Conservation (phyloP, 805 yeast species). For the Pichia deserticola region DNA sequence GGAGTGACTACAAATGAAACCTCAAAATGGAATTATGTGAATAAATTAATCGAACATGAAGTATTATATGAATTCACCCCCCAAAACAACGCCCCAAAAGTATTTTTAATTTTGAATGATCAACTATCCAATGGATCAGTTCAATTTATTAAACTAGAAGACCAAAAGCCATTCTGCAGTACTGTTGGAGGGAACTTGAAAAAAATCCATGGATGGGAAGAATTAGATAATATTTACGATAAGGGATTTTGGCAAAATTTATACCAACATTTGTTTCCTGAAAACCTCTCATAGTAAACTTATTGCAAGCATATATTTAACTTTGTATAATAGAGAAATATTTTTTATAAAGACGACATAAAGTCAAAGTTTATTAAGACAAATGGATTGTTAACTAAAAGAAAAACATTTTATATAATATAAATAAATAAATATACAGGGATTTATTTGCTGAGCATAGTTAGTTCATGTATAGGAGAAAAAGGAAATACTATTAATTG, state of each 20-base stretch:
- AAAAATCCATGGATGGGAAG: slow-evolving; percentile 20
- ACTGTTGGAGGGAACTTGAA: slow-evolving; percentile 1
- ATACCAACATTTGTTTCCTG: slow-evolving; percentile 27
- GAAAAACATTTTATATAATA: not conserved
- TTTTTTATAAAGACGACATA: not conserved
- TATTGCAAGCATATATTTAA: no score
- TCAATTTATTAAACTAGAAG: slow-evolving; percentile 7
- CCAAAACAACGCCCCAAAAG: not conserved
- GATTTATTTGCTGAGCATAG: not conserved
- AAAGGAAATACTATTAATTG: not conserved
- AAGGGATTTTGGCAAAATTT: slow-evolving; percentile 39
- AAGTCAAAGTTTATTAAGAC: not conserved
- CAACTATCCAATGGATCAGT: slow-evolving; percentile 3
- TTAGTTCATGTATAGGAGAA: not conserved
- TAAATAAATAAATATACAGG: not conserved
- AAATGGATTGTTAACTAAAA: not conserved
- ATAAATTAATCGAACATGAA: slow-evolving; percentile 27
- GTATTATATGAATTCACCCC: slow-evolving; percentile 23
- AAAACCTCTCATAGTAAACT: not conserved
- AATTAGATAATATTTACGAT: slow-evolving; percentile 41
- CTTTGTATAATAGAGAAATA: no score
- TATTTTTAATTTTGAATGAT: slow-evolving; percentile 2
- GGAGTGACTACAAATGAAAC: slow-evolving; percentile 54
- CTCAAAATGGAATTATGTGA: slow-evolving; percentile 47
- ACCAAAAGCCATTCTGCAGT: slow-evolving; percentile 5